Conservation (phyloP, 805 yeast species). For the Metschnikowia baotianmanensis region DNA sequence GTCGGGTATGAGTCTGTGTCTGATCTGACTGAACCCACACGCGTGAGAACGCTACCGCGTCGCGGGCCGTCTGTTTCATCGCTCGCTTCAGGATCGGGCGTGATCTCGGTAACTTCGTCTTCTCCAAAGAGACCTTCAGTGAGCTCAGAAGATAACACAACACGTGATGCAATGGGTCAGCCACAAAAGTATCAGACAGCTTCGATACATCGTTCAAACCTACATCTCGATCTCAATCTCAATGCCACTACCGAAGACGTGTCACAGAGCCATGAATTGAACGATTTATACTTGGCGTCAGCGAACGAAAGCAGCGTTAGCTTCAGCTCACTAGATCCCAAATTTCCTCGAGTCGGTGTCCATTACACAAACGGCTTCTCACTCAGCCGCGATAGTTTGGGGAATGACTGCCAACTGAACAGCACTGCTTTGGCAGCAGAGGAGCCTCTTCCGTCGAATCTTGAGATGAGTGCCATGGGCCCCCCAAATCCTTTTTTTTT, state of each 20-base stretch:
- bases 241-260: not conserved
- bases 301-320: slow-evolving; percentile 12
- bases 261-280: not conserved
- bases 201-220: not conserved
- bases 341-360: slow-evolving; percentile 2
- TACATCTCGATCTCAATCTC: not conserved
- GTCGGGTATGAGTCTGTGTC: slow-evolving; percentile 34
- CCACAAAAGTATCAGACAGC: not conserved
- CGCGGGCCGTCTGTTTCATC: slow-evolving; percentile 8
- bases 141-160: slow-evolving; percentile 9
- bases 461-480: slow-evolving; percentile 8
- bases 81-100: slow-evolving; percentile 6
- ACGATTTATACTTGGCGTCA: slow-evolving; percentile 2
- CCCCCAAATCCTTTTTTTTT: slow-evolving; percentile 5
- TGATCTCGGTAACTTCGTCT: slow-evolving; percentile 4
- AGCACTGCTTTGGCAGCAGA: not conserved
- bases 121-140: slow-evolving; percentile 6
- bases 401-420: not conserved
- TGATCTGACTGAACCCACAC: slow-evolving; percentile 29
- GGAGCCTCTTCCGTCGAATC: slow-evolving; percentile 3
- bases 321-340: slow-evolving; percentile 16
- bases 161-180: not conserved
- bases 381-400: slow-evolving; percentile 1
- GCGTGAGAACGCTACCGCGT: slow-evolving; percentile 19
- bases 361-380: not conserved